A percentile compares a stretch with the other conserved stretches of the same genome.
Conservation (phyloP, 164 flowering plant genomes). For the Vitis rupestris region DNA sequence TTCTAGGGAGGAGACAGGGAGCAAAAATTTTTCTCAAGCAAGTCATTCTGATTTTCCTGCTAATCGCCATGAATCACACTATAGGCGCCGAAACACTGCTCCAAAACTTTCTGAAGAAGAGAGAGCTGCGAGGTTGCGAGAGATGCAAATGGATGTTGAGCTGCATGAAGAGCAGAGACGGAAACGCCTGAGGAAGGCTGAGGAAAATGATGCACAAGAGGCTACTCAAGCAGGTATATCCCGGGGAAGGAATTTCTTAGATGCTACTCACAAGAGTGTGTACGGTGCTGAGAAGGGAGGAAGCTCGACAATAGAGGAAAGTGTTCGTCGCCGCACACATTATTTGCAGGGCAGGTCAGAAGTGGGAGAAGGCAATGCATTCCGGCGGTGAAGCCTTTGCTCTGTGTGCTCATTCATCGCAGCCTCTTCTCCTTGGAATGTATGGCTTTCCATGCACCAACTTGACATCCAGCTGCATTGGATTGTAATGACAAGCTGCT, state of each 20-base stretch:
- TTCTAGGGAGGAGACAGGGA: conserved; percentile 10
- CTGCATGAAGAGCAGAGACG: conserved; percentile 87
- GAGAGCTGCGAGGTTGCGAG: conserved; percentile 77
- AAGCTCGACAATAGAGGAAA: conserved; percentile 83
- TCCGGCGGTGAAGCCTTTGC: conserved; percentile 51
- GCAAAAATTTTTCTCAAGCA: conserved; percentile 10
- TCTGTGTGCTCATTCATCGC: no score
- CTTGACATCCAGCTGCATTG: no score
- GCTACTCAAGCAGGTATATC: conserved; percentile 25
- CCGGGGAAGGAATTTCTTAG: conserved; percentile 59
- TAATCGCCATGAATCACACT: conserved; percentile 22
- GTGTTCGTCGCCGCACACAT: conserved; percentile 77
- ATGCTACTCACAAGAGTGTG: conserved; percentile 66
- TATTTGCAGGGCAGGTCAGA: conserved; percentile 63
- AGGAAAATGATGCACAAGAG: conserved; percentile 71
- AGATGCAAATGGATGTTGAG: conserved; percentile 91
- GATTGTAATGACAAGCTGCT: no score
- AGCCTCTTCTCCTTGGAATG: no score
- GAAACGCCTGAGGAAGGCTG: conserved; percentile 85
- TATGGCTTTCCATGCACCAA: no score
- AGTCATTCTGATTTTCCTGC: conserved; percentile 10
- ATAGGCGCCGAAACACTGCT: conserved; percentile 36
- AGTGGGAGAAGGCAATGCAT: conserved; percentile 65
- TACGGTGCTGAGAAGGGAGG: conserved; percentile 95
- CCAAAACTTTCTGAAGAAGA: conserved; percentile 83